Evolutionary conservation across 2,329 filamentous ascomycete species (phyloP), one percentile per base, ranked within the genome.

Genomic region (Exophiala viscosa): DNA sequence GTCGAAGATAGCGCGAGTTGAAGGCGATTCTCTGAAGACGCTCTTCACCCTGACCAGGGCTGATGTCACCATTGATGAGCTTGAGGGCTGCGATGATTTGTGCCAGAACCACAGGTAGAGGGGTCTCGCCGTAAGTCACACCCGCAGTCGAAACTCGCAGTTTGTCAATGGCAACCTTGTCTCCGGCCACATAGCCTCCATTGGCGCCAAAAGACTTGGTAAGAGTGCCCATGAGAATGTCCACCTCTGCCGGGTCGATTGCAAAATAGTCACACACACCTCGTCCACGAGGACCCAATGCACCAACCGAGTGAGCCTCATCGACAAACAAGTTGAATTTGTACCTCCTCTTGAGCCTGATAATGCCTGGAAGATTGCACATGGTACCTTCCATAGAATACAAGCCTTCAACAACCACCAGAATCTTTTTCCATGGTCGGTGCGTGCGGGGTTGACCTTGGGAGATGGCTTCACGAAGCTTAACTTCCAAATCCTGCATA

Each of bases 371-470:
- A n/a, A 99, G 81, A 69, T 99, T 93, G 72, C 89, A 93, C 88
- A 99, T 95, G 61, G 91, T 96, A 44, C 93, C 93, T 75, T 99
- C 93, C 93, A 99, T 99, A 1, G 92, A 97, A 78, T 99, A 99
- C 15, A 99, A 81, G 63, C 93, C 93, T 70, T 99, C 93, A 34
- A 99, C 89, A 34, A 92, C 91, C 40, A 99, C 88, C 46, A 99
- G 72, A 55, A 99, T 97, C 83, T 97, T 99, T 80, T 95, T 96
- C 93, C 93, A 99, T 1, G 93, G 93, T 28, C 93, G 87, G 71
- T 99, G 93, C n/a, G 92, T 99, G 61, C 93, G 87, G 48, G 93
- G 93, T 69, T 99, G 93, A 40, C 93, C 93, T 73, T 97, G 92
- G 11, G 92, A 91, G 67, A 99, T 97, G 60, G 85, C 87, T 68